Percentiles rank a stretch among this genome's conserved stretches.
phyloP scores from a whole-genome alignment of 1,284 basidiomycete genomes.

The Rhodofomes roseus region DNA sequence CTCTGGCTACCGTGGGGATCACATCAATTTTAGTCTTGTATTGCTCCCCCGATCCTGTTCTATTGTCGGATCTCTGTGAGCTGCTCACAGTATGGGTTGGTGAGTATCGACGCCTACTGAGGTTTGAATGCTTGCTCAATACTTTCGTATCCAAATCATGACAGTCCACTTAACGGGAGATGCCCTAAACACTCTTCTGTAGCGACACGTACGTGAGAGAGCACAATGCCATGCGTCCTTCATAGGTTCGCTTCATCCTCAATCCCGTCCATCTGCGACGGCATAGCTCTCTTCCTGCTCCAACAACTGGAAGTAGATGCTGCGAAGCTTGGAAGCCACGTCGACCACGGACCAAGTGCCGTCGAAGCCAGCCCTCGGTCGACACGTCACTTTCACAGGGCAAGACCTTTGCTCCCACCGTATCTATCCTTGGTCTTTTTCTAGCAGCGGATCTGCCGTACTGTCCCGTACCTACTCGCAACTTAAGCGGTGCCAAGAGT shows the following conservation, averaged over 20 bases:
- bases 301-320: background rate
- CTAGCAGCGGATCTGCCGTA: background rate
- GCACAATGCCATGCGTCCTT: background rate
- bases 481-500: background rate
- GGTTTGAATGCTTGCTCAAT: too few species aligned
- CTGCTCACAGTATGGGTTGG: too few species aligned
- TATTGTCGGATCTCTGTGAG: too few species aligned
- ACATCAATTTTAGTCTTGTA: too few species aligned
- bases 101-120: too few species aligned
- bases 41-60: too few species aligned
- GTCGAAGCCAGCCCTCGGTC: background rate
- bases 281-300: slow-evolving; percentile 4
- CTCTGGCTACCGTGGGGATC: too few species aligned
- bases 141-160: too few species aligned
- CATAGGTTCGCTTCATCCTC: background rate
- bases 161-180: background rate
- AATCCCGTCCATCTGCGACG: background rate
- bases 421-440: background rate
- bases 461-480: background rate
- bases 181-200: background rate
- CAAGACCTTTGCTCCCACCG: background rate
- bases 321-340: background rate
- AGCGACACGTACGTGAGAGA: background rate
- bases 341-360: background rate
- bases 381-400: slow-evolving; percentile 1